Evolutionary conservation across 768 basidiomycete genomes (phyloP).

Genomic region (Boletus coccyginus): DNA sequence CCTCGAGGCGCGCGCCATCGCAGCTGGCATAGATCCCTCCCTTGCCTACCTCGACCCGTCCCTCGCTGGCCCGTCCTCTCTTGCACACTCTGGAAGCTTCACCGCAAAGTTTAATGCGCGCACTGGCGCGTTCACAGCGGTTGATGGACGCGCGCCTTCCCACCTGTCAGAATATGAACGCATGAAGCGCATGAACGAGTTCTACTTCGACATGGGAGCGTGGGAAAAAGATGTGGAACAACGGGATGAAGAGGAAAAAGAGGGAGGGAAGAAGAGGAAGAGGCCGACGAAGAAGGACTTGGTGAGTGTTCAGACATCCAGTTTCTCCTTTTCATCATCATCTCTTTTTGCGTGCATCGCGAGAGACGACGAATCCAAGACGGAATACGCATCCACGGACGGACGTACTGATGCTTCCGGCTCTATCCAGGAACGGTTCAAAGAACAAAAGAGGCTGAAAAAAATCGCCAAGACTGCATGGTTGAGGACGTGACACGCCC

Average conservation of each 20-base stretch:
- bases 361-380: constrained; percentile 22
- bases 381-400: constrained; percentile 14
- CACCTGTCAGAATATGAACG: constrained; percentile 82
- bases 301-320: constrained; percentile 43
- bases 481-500: constrained; percentile 54
- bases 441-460: constrained; percentile 77
- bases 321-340: constrained; percentile 13
- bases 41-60: constrained; percentile 80
- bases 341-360: constrained; percentile 18
- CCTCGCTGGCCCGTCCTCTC: constrained; percentile 39
- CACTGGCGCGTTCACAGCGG: constrained; percentile 69
- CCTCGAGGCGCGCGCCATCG: constrained; percentile 66
- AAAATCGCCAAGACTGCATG: constrained; percentile 89
- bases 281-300: constrained; percentile 79
- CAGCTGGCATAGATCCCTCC: constrained; percentile 80
- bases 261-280: constrained; percentile 72
- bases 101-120: constrained; percentile 80
- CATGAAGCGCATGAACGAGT: constrained; percentile 76
- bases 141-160: constrained; percentile 66
- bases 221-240: constrained; percentile 74
- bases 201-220: constrained; percentile 80
- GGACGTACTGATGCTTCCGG: constrained; percentile 24
- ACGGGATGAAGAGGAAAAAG: constrained; percentile 44
- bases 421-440: constrained; percentile 67
- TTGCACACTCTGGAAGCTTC: constrained; percentile 41